Evolutionary conservation across 306 rosid genomes (phyloP).

Genomic region (Prunus salicina): DNA sequence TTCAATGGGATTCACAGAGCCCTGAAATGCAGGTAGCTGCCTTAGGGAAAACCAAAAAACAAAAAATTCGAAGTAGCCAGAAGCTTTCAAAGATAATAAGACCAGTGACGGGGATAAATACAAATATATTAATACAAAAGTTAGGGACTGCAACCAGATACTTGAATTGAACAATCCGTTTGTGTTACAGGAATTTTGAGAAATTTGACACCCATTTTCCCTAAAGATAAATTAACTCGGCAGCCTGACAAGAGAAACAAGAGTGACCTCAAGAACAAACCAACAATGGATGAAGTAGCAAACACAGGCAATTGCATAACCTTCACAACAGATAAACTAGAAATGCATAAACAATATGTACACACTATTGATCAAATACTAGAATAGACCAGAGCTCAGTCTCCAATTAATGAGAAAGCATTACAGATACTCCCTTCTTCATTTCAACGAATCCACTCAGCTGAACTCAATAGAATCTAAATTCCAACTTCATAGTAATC

Average conservation of each 20-base stretch:
- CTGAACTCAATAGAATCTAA: not conserved
- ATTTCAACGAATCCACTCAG: not conserved
- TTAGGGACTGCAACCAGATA: not conserved
- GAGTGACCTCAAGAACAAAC: not conserved
- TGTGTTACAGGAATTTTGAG: not conserved
- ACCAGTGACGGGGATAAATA: not conserved
- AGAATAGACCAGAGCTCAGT: not conserved
- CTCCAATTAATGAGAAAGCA: not conserved
- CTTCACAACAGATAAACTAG: not conserved
- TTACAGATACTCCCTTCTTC: not conserved
- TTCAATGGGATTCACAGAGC: slow-evolving; percentile 14
- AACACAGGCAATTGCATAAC: not conserved
- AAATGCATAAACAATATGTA: not conserved
- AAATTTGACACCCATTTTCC: not conserved
- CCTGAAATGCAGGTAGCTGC: slow-evolving; percentile 13
- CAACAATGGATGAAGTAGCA: not conserved
- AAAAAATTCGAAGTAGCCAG: not conserved
- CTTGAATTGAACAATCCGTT: not conserved
- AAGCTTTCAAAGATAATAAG: not conserved
- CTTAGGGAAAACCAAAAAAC: not conserved
- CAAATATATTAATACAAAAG: not conserved
- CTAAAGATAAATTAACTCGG: not conserved
- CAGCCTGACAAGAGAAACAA: not conserved
- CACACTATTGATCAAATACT: not conserved
- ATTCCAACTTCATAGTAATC: not conserved